These are phyloP conservation scores for Ilex aquifolium DNA, from an alignment of 257 asterid species.

Conservation along the genomic window DNA sequence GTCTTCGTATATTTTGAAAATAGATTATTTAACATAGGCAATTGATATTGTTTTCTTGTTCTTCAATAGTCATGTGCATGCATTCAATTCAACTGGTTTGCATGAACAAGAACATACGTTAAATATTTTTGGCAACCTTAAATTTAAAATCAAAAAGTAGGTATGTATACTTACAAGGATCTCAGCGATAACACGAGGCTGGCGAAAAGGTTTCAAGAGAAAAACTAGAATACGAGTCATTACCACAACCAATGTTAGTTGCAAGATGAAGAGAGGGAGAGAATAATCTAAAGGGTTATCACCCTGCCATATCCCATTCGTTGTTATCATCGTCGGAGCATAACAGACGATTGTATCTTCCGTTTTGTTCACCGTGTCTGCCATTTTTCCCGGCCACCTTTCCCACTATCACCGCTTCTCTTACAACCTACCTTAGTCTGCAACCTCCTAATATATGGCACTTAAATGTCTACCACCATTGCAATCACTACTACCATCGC, in stretches of 20 bases:
- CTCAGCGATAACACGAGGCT: slow-evolving; percentile 93
- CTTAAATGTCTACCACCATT: not conserved
- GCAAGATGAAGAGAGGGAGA: slow-evolving; percentile 81
- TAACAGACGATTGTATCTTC: slow-evolving; percentile 71
- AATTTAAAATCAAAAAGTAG: not conserved
- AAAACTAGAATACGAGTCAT: slow-evolving; percentile 71
- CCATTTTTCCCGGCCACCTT: slow-evolving; percentile 18
- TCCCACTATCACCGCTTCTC: too few species aligned
- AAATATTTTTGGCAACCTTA: too few species aligned
- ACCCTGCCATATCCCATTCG: slow-evolving; percentile 92
- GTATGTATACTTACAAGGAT: slow-evolving; percentile 54
- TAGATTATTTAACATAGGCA: too few species aligned
- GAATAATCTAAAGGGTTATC: slow-evolving; percentile 94
- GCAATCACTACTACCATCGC: not conserved
- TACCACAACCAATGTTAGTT: slow-evolving; percentile 62
- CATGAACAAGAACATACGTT: too few species aligned
- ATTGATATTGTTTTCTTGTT: not conserved
- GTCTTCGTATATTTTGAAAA: too few species aligned
- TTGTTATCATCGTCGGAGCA: slow-evolving; percentile 90
- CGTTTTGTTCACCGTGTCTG: slow-evolving; percentile 20
- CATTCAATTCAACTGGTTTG: too few species aligned
- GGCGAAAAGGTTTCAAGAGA: slow-evolving; percentile 76
- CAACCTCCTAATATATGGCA: not conserved
- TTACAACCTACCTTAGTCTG: not conserved
- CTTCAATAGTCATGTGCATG: not conserved